Base-by-base conservation (phyloP, 306 rosid species). In the Malus sieversii region DNA sequence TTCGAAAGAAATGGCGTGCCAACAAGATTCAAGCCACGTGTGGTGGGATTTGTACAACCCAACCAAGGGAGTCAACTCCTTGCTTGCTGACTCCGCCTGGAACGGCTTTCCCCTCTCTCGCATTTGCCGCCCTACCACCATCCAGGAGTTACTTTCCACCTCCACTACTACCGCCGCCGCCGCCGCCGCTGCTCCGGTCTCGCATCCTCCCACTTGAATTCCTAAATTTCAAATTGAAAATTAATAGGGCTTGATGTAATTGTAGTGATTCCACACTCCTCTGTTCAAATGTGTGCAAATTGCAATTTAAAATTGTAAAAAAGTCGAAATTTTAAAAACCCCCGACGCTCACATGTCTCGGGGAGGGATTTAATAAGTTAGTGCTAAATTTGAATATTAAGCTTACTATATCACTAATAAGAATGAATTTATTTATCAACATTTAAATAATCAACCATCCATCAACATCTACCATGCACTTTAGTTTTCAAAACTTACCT, bases 1-100 rank as follows among this genome's bases (percentile, higher is more conserved):
- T 46, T 87, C 97, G 16, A 77, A 42, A 79, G 97, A 90, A 33
- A 85, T 82, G 80, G 85, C 90, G 1, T 91, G 98, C 60, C 53
- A 75, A 33, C 68, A 84, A 68, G 74, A 80, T 35, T 76, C 87
- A 58, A 79, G 68, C 25, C 82, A 87, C 77, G 77, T 93, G 42
- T 93, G 98, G 97, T 93, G 98, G 98, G 98, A 93, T 75, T 71
- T 88, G 22, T 84, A 86, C 76, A 88, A 85, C 75, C 98, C 98
- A 13, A 88, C 96, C 55, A 60, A 10, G 45, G 86, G 87, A n/a
- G 92, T 90, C 30, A 83, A 94, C 84, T 61, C 88, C 69, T 86
- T 94, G 85, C 68, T 91, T 29, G 94, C 92, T 4, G 88, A 88
- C 71, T 84, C 96, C 45, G 89, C 88, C 19, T 93, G 98, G 98